Conservation (phyloP, 2,329 filamentous ascomycete genomes). For the Cytospora piceae region DNA sequence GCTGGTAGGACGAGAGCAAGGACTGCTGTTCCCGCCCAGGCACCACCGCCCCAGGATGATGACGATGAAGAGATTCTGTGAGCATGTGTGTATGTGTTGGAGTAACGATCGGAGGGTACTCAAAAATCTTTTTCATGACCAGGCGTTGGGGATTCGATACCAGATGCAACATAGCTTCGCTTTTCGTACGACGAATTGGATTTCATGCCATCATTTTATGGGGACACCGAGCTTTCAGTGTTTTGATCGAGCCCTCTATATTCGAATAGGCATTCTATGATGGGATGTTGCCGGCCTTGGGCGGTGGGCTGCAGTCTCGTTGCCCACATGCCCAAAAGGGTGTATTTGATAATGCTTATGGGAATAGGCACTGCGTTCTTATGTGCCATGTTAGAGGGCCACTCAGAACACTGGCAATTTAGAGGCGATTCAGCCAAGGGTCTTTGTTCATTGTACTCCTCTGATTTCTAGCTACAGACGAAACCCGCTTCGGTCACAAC, state of each 20-base stretch:
- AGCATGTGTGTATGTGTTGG: background rate
- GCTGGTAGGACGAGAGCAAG: background rate
- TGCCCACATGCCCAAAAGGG: no score
- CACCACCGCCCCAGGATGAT: conserved; percentile 12
- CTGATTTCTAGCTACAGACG: background rate
- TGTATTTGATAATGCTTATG: no score
- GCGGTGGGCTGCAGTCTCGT: no score
- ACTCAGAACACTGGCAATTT: no score
- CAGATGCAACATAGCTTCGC: conserved; percentile 22
- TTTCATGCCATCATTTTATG: background rate
- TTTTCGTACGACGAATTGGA: conserved; percentile 3
- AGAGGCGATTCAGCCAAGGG: background rate
- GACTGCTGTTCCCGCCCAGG: background rate
- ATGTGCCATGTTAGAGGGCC: no score
- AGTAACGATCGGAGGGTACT: background rate
- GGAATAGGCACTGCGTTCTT: no score
- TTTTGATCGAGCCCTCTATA: background rate
- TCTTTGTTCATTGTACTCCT: background rate
- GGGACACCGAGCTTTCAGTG: background rate
- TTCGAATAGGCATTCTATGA: background rate
- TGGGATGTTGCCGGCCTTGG: no score
- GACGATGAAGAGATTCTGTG: conserved; percentile 28
- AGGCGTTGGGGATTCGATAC: conserved; percentile 29
- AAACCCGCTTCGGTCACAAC: background rate
- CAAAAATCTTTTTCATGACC: conserved; percentile 11